A percentile compares a stretch with the other conserved stretches of the same genome.
Evolutionary conservation across 2,329 filamentous ascomycete genomes (phyloP).

Genomic region (Epichloe aotearoae): DNA sequence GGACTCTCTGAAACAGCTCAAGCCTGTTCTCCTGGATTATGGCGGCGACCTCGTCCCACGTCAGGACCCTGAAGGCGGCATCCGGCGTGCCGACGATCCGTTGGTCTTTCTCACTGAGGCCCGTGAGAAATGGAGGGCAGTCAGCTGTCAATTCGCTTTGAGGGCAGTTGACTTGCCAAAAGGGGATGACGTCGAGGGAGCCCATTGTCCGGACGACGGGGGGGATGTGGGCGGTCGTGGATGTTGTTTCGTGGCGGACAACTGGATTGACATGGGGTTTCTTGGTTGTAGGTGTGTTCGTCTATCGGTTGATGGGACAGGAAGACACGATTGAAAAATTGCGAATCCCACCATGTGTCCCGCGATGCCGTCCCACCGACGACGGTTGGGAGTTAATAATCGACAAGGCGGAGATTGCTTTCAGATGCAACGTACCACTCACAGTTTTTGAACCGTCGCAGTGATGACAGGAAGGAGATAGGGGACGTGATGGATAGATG

Average conservation of each 20-base stretch:
- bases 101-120: constrained; percentile 53
- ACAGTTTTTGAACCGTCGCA: no score
- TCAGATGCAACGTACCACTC: not conserved
- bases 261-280: not conserved
- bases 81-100: constrained; percentile 60
- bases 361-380: not conserved
- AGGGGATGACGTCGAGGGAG: constrained; percentile 33
- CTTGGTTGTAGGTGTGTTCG: no score
- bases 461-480: no score
- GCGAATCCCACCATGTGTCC: not conserved
- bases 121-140: constrained; percentile 59
- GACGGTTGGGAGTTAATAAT: not conserved
- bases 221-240: not conserved
- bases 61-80: constrained; percentile 43
- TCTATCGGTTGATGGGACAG: not conserved
- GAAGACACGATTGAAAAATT: not conserved
- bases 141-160: constrained; percentile 42
- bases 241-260: not conserved
- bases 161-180: constrained; percentile 76
- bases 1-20: constrained; percentile 61
- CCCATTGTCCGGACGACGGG: constrained; percentile 20
- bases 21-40: constrained; percentile 55
- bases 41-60: constrained; percentile 56
- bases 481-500: no score
- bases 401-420: constrained; percentile 1